Base-by-base conservation (phyloP, 805 yeast species). In the Maudiozyma pseudohumilis region DNA sequence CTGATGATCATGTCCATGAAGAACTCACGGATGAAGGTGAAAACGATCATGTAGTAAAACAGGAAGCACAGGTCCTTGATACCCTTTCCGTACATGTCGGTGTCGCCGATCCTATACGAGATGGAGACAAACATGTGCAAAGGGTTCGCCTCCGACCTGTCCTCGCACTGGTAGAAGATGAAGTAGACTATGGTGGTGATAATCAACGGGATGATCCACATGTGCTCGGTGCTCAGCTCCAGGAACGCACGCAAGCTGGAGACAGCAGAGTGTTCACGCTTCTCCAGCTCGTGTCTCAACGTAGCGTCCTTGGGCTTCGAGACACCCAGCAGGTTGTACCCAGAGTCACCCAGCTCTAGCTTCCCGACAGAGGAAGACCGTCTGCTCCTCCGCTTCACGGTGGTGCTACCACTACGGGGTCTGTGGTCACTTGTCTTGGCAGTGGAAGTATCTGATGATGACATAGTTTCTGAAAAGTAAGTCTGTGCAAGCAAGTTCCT, bases 21-120 rank as follows among this genome's bases (percentile, higher is more conserved):
- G 56, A 92, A 92, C 60, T 92, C 98, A 52, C 99, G 75, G 47
- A 75, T 66, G 56, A 89, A 92, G 0, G 96, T 82, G 71, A 92
- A 88, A 49, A 87, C 77, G 28, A 89, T 60, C 71, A 89, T 82
- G 63, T 84, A 78, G 57, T 75, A 86, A 15, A 69, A 68, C 12
- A 89, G 84, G 65, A 87, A 92, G 16, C 70, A 70, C 45, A 87
- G 72, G 62, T 92, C 99, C 50, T 77, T 75, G 32, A 56, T 64
- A 40, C 99, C 99, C 61, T 92, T 92, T 21, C 84, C 96, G 57
- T 88, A 92, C 55, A 64, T 38, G 36, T 76, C 72, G 1, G 84
- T 69, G 20, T 73, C 77, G 18, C 67, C 74, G 32, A 79, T 68
- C 33, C 68, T 66, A 54, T 86, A 82, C 0, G 92, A 77, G 12